Evolutionary conservation across 2,329 filamentous ascomycete genomes (phyloP), one percentile per base, ranked within the genome.

Genomic region (Westerdykella sp.): DNA sequence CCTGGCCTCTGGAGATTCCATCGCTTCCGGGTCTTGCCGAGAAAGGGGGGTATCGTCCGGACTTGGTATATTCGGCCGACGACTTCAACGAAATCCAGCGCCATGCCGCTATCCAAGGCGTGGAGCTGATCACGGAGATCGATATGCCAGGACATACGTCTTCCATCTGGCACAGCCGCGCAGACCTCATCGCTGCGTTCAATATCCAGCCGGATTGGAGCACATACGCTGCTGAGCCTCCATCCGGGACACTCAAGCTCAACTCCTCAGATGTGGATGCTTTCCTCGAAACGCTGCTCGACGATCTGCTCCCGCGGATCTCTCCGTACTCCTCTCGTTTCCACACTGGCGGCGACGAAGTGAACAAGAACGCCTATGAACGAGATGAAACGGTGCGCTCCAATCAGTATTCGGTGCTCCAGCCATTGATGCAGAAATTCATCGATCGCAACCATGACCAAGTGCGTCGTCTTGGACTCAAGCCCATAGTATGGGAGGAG

Each of bases 271-370:
- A 69, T 1, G 87, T 93, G 1, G 76, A 83, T 54, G 68, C 75
- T 1, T 94, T 95, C 64, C 66, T 95, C 10, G 77, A 84, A 44
- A 83, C 67, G 31, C 68, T 95, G 12, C 84, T 88, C 54, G 74
- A 75, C n/a, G 89, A 95, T 59, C 61, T 95, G 18, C 70, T 94
- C 41, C 87, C 88, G 12, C 49, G 63, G 7, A 46, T 64, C 1
- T 38, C 30, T 10, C 80, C 83, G 0, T 87, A 87, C 64, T 75
- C 83, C 2, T 70, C 79, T 6, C 80, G 91, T 69, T 94, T 91
- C 72, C 88, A 95, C 69, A 85, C 85, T 1, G 89, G 89, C 36
- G 89, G 89, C 42, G 89, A 95, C 57, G 89, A 95, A 70, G 80
- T 94, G 48, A 91, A 93, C 66, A 74, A 74, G 48, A 83, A 90